Conservation (phyloP, 1,139 yeast genomes). For the Debaryomyces nepalensis region DNA sequence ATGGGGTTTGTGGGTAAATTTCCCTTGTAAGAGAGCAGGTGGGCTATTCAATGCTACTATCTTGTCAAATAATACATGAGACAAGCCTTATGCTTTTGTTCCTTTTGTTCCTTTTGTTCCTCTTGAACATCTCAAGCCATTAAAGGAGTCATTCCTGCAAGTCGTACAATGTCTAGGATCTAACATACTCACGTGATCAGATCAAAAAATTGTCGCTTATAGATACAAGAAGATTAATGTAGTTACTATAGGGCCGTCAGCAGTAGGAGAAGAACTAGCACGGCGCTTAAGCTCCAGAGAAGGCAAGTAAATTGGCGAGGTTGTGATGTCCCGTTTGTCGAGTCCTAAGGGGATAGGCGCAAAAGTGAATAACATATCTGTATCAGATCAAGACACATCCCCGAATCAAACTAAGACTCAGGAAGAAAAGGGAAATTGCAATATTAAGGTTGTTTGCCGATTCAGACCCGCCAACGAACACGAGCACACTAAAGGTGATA, state of each 20-base stretch:
- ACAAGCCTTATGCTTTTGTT: too few relatives aligned
- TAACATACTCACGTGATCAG: background rate
- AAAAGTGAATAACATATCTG: background rate
- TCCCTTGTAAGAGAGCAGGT: too few relatives aligned
- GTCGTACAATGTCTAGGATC: background rate
- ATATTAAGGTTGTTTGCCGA: conserved; percentile 68
- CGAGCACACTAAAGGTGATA: conserved; percentile 32
- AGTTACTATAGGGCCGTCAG: background rate
- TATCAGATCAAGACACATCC: conserved; percentile 1
- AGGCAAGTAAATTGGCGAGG: background rate
- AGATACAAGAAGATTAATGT: background rate
- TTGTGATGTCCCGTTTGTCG: conserved; percentile 5
- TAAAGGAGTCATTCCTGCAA: background rate
- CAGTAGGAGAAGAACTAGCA: background rate
- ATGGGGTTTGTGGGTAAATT: too few relatives aligned
- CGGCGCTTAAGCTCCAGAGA: background rate
- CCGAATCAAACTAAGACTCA: background rate
- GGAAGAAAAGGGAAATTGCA: conserved; percentile 21
- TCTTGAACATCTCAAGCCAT: too few relatives aligned
- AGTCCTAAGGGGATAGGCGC: conserved; percentile 5
- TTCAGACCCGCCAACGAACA: conserved; percentile 56
- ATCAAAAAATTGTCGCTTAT: background rate
- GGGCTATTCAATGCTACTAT: too few relatives aligned
- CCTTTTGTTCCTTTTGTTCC: too few relatives aligned
- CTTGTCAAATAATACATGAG: too few relatives aligned